Evolutionary conservation across 1,284 basidiomycete genomes (phyloP).

Genomic region (Sphaerobolus stellatus): DNA sequence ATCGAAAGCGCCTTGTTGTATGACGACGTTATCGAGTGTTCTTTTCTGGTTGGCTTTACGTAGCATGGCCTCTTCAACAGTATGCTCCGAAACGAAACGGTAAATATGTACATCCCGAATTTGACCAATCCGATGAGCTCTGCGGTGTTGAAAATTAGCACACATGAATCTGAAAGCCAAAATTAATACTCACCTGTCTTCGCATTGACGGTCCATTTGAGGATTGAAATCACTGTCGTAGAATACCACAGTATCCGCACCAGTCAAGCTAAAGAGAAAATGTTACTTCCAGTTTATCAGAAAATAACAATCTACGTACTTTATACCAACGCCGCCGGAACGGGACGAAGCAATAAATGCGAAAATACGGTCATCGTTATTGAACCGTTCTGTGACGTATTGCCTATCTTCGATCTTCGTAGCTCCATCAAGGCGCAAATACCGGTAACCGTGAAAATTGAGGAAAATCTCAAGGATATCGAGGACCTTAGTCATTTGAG

Average conservation of each 20-base stretch:
- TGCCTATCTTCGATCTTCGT: slow-evolving; percentile 97
- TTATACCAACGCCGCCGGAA: slow-evolving; percentile 95
- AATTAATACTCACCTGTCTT: slow-evolving; percentile 70
- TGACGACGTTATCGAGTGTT: slow-evolving; percentile 87
- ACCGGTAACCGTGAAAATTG: slow-evolving; percentile 91
- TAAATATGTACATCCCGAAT: slow-evolving; percentile 97
- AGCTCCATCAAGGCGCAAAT: slow-evolving; percentile 89
- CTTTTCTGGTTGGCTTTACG: slow-evolving; percentile 97
- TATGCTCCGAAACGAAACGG: slow-evolving; percentile 89
- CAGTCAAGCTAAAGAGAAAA: slow-evolving; percentile 65
- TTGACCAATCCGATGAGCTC: slow-evolving; percentile 93
- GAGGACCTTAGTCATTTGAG: slow-evolving; percentile 94
- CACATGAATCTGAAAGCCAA: background rate
- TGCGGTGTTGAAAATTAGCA: slow-evolving; percentile 27
- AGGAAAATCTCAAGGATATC: slow-evolving; percentile 95
- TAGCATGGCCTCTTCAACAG: slow-evolving; percentile 96
- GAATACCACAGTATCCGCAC: slow-evolving; percentile 96
- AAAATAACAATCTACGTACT: slow-evolving; percentile 51
- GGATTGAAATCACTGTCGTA: slow-evolving; percentile 99
- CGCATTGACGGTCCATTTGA: slow-evolving; percentile 96
- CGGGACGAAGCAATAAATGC: slow-evolving; percentile 94
- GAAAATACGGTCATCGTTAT: slow-evolving; percentile 85
- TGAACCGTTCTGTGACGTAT: slow-evolving; percentile 96
- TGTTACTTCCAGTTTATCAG: slow-evolving; percentile 8
- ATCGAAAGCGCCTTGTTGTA: slow-evolving; percentile 93